A percentile compares a stretch with the other conserved stretches of the same genome.
These are phyloP conservation scores for Thinopyrum elongatum DNA, from an alignment of 176 grass and related monocot species.

Conservation along the genomic window DNA sequence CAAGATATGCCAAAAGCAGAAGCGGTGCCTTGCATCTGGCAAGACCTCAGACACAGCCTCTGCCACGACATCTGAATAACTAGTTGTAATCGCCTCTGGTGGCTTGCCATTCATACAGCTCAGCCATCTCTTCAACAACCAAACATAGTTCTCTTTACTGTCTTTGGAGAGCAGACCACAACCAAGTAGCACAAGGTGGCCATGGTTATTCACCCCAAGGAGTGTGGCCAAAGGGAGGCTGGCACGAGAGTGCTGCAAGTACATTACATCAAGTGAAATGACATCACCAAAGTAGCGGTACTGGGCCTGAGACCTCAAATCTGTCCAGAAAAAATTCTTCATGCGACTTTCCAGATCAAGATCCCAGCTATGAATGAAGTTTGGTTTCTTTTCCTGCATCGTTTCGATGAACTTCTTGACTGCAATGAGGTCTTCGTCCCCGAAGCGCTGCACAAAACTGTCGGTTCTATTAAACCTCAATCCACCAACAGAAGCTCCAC, in stretches of 20 bases:
- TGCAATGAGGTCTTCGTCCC: constrained; percentile 48
- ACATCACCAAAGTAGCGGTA: constrained; percentile 68
- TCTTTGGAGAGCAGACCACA: constrained; percentile 67
- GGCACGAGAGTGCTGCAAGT: constrained; percentile 49
- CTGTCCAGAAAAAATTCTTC: constrained; percentile 78
- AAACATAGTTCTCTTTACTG: constrained; percentile 59
- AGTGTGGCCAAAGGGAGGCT: constrained; percentile 57
- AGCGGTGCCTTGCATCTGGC: constrained; percentile 59
- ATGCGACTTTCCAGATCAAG: constrained; percentile 65
- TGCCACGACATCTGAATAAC: constrained; percentile 53
- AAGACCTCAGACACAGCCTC: constrained; percentile 65
- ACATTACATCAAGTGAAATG: constrained; percentile 68
- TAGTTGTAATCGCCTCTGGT: constrained; percentile 70
- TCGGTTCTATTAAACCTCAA: constrained; percentile 33
- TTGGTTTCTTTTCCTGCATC: constrained; percentile 69
- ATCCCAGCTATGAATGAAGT: constrained; percentile 79
- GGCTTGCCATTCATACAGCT: constrained; percentile 70
- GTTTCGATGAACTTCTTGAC: constrained; percentile 60
- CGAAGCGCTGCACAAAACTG: constrained; percentile 36
- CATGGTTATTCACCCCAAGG: constrained; percentile 88
- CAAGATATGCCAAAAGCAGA: constrained; percentile 84
- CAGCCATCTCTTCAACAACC: constrained; percentile 78
- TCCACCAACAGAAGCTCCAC: constrained; percentile 21
- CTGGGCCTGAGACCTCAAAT: constrained; percentile 65
- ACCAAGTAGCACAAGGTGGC: constrained; percentile 72